These are phyloP conservation scores for Mycena kentingensis DNA, from an alignment of 768 basidiomycete genomes.

Conservation along the genomic window DNA sequence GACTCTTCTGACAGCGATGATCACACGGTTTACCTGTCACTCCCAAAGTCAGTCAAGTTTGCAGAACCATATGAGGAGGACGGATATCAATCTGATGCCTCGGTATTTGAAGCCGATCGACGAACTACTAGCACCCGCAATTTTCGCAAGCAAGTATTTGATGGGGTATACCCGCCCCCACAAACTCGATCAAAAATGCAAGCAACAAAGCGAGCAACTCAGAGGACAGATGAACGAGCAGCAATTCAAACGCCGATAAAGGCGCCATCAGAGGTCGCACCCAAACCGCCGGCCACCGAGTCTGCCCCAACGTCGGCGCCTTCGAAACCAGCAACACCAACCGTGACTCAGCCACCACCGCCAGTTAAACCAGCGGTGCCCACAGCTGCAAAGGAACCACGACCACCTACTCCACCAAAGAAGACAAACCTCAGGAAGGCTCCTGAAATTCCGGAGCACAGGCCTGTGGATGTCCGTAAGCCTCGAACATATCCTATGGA, in stretches of 20 bases:
- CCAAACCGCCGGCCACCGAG: background rate
- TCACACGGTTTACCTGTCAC: too few species aligned
- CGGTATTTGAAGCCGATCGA: too few species aligned
- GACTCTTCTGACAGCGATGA: too few species aligned
- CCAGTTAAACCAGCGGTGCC: too few species aligned
- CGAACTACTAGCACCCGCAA: background rate
- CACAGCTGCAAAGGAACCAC: too few species aligned
- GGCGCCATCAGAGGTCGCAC: background rate
- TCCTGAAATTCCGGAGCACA: background rate
- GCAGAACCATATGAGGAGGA: background rate
- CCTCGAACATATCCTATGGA: too few species aligned
- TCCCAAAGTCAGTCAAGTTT: background rate
- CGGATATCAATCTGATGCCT: background rate
- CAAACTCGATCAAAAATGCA: background rate
- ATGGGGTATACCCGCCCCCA: constrained; percentile 5
- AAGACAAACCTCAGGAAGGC: background rate
- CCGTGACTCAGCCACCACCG: too few species aligned
- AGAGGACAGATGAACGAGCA: background rate
- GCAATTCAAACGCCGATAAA: background rate
- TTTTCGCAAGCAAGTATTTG: background rate
- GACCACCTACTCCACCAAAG: too few species aligned
- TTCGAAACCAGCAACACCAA: background rate
- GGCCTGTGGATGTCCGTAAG: too few species aligned
- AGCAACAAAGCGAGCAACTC: background rate
- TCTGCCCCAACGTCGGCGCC: background rate